Conservation (phyloP, 1,284 basidiomycete species). For the Meripilus lineatus region DNA sequence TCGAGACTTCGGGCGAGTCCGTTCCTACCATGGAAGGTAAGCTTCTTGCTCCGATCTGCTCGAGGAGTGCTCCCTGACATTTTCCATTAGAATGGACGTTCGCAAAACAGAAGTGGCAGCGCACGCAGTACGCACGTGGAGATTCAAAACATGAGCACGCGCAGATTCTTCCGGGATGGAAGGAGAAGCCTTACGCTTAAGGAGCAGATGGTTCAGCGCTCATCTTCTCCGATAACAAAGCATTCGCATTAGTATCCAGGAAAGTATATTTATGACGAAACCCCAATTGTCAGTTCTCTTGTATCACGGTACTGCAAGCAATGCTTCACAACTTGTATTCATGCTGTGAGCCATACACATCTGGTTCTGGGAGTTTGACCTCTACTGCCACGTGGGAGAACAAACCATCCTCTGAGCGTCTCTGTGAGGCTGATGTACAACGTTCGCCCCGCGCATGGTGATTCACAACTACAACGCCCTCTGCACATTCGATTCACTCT, state of each 20-base stretch:
- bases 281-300: background rate
- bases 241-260: background rate
- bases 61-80: background rate
- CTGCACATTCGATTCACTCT: too few species aligned
- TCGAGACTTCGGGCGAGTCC: conserved; percentile 37
- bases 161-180: conserved; percentile 38
- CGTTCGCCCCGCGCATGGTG: too few species aligned
- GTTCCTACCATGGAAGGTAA: conserved; percentile 43
- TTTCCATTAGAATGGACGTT: conserved; percentile 38
- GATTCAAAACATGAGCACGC: conserved; percentile 30
- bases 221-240: too few species aligned
- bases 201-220: background rate
- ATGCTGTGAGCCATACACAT: background rate
- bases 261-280: background rate
- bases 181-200: conserved; percentile 32
- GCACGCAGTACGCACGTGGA: conserved; percentile 28
- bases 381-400: background rate
- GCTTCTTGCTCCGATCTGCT: conserved; percentile 4
- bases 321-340: background rate
- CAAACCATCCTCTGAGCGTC: too few species aligned
- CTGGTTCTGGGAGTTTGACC: background rate
- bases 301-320: background rate
- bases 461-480: too few species aligned
- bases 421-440: too few species aligned
- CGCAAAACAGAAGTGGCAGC: conserved; percentile 45